Conservation (phyloP, 2,329 filamentous ascomycete genomes). For the Fusarium lyarnte region DNA sequence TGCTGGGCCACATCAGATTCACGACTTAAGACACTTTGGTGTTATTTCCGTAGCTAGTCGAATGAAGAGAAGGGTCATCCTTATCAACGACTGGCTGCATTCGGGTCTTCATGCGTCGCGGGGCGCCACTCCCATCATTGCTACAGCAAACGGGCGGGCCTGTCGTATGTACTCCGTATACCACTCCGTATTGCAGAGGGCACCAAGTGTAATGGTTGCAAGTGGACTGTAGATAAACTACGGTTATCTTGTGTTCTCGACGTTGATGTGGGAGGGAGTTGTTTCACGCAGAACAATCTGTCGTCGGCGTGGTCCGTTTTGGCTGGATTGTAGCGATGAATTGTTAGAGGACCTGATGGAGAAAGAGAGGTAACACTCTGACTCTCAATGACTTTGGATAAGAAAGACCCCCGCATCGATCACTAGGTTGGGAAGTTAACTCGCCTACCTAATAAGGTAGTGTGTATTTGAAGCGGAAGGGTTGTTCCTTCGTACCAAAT, state of each 20-base stretch:
- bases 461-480: conserved; percentile 6
- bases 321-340: background rate
- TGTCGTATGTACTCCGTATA: conserved; percentile 14
- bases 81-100: conserved; percentile 36
- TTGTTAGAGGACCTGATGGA: background rate
- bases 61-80: conserved; percentile 25
- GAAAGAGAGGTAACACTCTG: background rate
- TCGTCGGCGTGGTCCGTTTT: background rate
- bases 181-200: conserved; percentile 15
- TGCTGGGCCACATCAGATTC: conserved; percentile 36
- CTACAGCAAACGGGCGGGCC: conserved; percentile 40
- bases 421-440: background rate
- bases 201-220: conserved; percentile 16
- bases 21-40: conserved; percentile 32
- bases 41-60: conserved; percentile 40
- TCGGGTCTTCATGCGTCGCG: conserved; percentile 36
- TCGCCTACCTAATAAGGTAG: background rate
- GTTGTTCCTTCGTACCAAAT: conserved; percentile 9
- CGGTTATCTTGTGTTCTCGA: background rate
- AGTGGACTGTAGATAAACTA: background rate
- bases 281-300: background rate
- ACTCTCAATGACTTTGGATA: background rate
- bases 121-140: conserved; percentile 45
- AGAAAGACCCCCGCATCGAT: conserved; percentile 1
- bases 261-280: background rate